These are phyloP conservation scores for Drosera spatulata DNA, from an alignment of 179 eudicot species.

Conservation along the genomic window DNA sequence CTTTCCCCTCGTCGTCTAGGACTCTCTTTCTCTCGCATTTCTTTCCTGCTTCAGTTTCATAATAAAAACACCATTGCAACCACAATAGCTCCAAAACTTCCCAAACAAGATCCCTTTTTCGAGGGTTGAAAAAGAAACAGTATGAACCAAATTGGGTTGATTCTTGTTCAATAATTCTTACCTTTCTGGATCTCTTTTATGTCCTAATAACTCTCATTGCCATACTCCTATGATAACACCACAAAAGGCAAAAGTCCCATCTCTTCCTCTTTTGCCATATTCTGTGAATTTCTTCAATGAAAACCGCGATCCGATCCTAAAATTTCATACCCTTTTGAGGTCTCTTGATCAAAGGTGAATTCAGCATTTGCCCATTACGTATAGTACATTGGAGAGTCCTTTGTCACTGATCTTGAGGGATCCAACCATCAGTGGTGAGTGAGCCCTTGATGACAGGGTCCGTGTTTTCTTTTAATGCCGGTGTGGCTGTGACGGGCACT, in stretches of 20 bases:
- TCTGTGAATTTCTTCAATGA: neutral
- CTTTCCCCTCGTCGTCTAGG: too few species aligned
- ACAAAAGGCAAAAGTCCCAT: neutral
- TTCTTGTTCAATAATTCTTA: too few species aligned
- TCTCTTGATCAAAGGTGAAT: neutral
- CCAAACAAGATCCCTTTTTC: too few species aligned
- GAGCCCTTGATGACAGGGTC: neutral
- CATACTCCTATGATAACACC: neutral
- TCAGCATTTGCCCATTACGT: neutral
- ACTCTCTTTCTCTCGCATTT: too few species aligned
- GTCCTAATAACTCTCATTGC: neutral
- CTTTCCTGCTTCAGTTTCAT: too few species aligned
- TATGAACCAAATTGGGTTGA: too few species aligned
- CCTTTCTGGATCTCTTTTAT: too few species aligned
- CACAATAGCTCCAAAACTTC: too few species aligned
- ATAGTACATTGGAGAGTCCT: neutral
- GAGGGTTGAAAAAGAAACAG: too few species aligned
- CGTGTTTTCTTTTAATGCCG: conserved; percentile 4
- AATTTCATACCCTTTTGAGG: neutral
- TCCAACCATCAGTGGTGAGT: neutral
- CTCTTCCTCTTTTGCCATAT: neutral
- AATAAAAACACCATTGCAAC: too few species aligned
- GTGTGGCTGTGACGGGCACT: neutral
- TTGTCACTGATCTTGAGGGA: conserved; percentile 14
- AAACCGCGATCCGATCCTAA: neutral